Evolutionary conservation across 352 stramenopile genomes (phyloP).

Genomic region (Phytophthora tubulina): DNA sequence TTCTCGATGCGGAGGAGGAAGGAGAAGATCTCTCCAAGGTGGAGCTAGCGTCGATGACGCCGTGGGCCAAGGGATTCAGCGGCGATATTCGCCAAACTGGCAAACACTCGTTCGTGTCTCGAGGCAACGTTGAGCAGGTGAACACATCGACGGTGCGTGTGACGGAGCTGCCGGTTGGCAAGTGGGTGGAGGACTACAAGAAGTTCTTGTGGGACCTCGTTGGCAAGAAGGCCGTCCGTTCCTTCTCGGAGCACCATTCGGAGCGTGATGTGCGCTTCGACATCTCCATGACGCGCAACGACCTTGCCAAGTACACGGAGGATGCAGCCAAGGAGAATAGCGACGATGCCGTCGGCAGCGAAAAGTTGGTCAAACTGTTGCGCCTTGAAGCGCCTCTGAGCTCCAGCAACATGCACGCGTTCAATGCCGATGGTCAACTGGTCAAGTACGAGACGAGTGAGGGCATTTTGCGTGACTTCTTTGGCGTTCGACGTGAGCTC

Average conservation of each 20-base stretch:
- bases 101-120: conserved; percentile 78
- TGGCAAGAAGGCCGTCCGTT: conserved; percentile 82
- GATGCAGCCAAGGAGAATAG: conserved; percentile 34
- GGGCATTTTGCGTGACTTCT: conserved; percentile 96
- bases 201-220: conserved; percentile 94
- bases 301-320: conserved; percentile 84
- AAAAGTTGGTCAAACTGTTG: conserved; percentile 89
- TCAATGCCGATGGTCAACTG: conserved; percentile 93
- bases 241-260: conserved; percentile 98
- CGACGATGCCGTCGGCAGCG: conserved; percentile 35
- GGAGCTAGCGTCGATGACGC: conserved; percentile 83
- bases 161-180: conserved; percentile 96
- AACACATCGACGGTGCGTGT: conserved; percentile 96
- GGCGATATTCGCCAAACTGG: conserved; percentile 88
- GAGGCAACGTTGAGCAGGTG: conserved; percentile 73
- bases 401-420: conserved; percentile 98
- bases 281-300: conserved; percentile 74
- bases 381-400: conserved; percentile 95
- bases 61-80: conserved; percentile 96
- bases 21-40: conserved; percentile 44
- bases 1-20: conserved; percentile 75
- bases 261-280: conserved; percentile 91
- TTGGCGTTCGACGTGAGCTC: conserved; percentile 89
- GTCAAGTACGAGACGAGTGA: conserved; percentile 92
- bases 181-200: conserved; percentile 99